Conservation (phyloP, 2,329 filamentous ascomycete genomes). For the Epichloe coenophiala region DNA sequence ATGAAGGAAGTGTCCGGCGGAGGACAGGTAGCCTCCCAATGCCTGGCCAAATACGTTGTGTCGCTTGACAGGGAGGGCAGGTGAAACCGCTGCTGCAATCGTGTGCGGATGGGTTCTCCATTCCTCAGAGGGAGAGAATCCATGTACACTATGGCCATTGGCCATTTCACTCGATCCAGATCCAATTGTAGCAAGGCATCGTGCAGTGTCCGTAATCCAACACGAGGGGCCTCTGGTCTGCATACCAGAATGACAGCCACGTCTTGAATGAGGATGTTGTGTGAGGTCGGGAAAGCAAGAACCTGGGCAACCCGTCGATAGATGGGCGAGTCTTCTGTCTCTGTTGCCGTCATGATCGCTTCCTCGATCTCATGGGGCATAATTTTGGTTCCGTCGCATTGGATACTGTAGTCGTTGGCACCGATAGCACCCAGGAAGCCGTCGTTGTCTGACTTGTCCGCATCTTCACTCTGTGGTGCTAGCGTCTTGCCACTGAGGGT, state of each 20-base stretch:
- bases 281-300: slow-evolving; percentile 33
- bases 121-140: slow-evolving; percentile 32
- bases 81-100: slow-evolving; percentile 29
- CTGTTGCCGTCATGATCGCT: slow-evolving; percentile 31
- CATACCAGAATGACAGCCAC: slow-evolving; percentile 38
- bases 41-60: slow-evolving; percentile 24
- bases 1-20: slow-evolving; percentile 29
- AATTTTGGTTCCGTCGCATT: slow-evolving; percentile 37
- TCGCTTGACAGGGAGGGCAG: slow-evolving; percentile 27
- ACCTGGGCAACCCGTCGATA: slow-evolving; percentile 29
- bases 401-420: slow-evolving; percentile 38
- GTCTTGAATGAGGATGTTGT: slow-evolving; percentile 36
- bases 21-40: slow-evolving; percentile 33
- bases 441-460: slow-evolving; percentile 26
- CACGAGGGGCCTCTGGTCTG: slow-evolving; percentile 23
- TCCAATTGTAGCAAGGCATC: slow-evolving; percentile 25
- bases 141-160: slow-evolving; percentile 35
- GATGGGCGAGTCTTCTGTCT: slow-evolving; percentile 23
- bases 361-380: slow-evolving; percentile 36
- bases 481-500: neutral
- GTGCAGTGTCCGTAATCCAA: slow-evolving; percentile 32
- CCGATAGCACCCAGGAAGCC: slow-evolving; percentile 36
- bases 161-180: slow-evolving; percentile 35
- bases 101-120: slow-evolving; percentile 38
- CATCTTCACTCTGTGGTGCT: slow-evolving; percentile 26